Base-by-base conservation (phyloP, 2,329 filamentous ascomycete species). In the Chaetomiaceae sp. region DNA sequence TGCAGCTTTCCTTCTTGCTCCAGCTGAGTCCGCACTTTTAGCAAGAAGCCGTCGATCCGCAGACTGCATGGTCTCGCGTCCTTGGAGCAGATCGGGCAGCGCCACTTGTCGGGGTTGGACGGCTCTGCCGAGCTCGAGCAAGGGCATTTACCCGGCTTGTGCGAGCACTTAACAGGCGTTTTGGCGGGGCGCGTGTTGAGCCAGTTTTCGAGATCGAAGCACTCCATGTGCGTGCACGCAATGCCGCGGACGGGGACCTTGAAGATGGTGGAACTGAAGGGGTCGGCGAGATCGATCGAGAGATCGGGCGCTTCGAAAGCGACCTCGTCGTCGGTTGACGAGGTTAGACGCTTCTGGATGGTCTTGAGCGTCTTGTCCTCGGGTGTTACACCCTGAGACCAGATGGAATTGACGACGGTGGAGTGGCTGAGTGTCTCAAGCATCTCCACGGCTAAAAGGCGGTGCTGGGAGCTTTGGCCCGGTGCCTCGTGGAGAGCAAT, bases 201-300 rank as follows among this genome's bases (percentile, higher is more conserved):
- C 72, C 89, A 97, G 1, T 81, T 91, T 17, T 86, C 78, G 7
- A 96, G 80, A 65, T 97, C 92, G 64, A 97, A 96, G 64, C 90
- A 96, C 63, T 96, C 89, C 31, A 85, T 72, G 64, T 99, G 92
- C 20, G 73, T 72, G 65, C 93, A 99, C 3, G 66, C 60, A 7
- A 62, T 70, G 21, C 89, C 83, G 23, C 91, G 84, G 2, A 85
- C 88, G 1, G 93, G 92, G 0, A 77, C 74, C 5, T 78, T 72
- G 64, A 87, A 90, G 10, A 93, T 75, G 12, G 63, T 70, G 1
- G 77, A 72, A 50, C 73, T 85, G 62, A 87, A 87, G 0, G 86
- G 84, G 63, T 89, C 85, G 0, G 81, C 72, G 13, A 90, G 68
- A 53, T 83, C 77, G 48, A 90, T 74, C 3, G 74, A 75, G 7